These are phyloP conservation scores for Microdochium bolleyi DNA, from an alignment of 2,329 filamentous ascomycete species.

Conservation along the genomic window DNA sequence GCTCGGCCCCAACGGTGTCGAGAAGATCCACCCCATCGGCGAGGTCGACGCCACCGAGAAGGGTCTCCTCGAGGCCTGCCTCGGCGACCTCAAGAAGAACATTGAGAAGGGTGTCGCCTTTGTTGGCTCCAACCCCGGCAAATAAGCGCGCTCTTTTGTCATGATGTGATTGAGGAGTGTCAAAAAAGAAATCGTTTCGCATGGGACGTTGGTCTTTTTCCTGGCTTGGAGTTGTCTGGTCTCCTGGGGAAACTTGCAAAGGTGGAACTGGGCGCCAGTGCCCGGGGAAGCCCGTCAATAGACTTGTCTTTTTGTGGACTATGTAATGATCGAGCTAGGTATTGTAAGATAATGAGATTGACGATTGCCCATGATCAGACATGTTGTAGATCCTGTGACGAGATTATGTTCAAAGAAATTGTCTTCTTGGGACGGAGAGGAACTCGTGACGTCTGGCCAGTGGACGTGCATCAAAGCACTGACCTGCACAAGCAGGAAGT, in stretches of 20 bases:
- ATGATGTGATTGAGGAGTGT: not conserved
- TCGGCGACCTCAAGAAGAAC: slow-evolving; percentile 86
- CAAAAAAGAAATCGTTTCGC: slow-evolving; percentile 1
- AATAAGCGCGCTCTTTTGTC: slow-evolving; percentile 31
- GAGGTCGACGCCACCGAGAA: slow-evolving; percentile 79
- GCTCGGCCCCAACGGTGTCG: slow-evolving; percentile 91
- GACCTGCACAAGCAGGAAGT: too few species aligned
- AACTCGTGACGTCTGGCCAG: too few species aligned
- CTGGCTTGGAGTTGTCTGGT: slow-evolving; percentile 1
- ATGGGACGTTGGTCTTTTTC: not conserved
- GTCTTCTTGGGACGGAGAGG: too few species aligned
- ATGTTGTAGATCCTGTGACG: not conserved
- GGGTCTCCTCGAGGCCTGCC: slow-evolving; percentile 78
- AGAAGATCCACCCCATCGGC: slow-evolving; percentile 87
- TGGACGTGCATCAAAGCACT: too few species aligned
- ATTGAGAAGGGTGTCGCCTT: slow-evolving; percentile 79
- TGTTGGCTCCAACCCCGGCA: slow-evolving; percentile 50
- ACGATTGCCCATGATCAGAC: not conserved
- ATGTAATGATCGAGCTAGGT: not conserved
- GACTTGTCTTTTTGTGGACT: not conserved
- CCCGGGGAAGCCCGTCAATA: not conserved
- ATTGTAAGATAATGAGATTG: not conserved
- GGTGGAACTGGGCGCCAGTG: not conserved
- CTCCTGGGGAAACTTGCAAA: not conserved
- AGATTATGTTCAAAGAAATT: too few species aligned